Evolutionary conservation across 1,284 basidiomycete genomes (phyloP).

Genomic region (Chalciporus sp.): DNA sequence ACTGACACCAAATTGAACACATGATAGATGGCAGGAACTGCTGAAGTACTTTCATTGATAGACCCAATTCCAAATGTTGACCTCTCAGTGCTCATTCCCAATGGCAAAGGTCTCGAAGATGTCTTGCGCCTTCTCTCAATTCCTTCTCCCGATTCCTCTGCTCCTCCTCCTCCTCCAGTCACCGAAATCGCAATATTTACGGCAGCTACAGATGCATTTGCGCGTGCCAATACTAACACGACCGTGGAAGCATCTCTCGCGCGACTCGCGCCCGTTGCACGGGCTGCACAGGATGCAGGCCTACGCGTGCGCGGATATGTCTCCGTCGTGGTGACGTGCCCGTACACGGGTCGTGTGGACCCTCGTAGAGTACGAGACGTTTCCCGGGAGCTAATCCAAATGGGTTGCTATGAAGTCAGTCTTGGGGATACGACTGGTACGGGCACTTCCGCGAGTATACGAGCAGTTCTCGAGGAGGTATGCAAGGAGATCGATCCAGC

Average conservation of each 20-base stretch:
- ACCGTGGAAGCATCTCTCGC: constrained; percentile 74
- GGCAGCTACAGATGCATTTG: constrained; percentile 87
- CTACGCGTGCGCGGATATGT: constrained; percentile 88
- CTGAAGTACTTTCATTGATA: constrained; percentile 67
- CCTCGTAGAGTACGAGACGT: constrained; percentile 70
- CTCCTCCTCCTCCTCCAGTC: constrained; percentile 49
- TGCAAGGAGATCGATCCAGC: constrained; percentile 61
- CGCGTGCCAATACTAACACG: constrained; percentile 84
- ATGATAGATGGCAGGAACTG: constrained; percentile 82
- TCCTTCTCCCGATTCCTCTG: constrained; percentile 32
- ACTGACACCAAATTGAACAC: not conserved
- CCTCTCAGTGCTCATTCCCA: constrained; percentile 88
- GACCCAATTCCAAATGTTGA: constrained; percentile 56
- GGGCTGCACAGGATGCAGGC: constrained; percentile 59
- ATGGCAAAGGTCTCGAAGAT: constrained; percentile 74
- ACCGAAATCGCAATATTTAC: constrained; percentile 92
- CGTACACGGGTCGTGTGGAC: constrained; percentile 82
- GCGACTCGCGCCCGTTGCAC: constrained; percentile 65
- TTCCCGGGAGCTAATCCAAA: constrained; percentile 71
- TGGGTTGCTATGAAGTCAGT: constrained; percentile 95
- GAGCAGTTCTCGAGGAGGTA: constrained; percentile 71
- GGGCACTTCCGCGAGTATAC: constrained; percentile 74
- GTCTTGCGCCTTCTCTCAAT: constrained; percentile 57
- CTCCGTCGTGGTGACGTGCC: constrained; percentile 83
- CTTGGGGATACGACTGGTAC: constrained; percentile 92